phyloP scores from a whole-genome alignment of 106 monocot species.

The Acorus gramineus region DNA sequence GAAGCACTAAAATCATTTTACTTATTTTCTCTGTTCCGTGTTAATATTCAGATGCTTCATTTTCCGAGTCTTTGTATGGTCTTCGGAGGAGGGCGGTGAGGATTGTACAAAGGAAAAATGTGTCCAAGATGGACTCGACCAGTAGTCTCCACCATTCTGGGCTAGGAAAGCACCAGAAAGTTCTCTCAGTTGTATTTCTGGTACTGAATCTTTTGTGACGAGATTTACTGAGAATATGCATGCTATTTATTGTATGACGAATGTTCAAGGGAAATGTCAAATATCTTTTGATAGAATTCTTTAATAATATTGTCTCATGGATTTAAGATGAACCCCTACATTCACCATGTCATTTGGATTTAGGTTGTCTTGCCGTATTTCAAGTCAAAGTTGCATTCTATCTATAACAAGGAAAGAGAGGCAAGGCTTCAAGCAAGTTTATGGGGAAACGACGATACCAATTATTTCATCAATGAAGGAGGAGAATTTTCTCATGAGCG shows the following conservation, averaged over 20 bases:
- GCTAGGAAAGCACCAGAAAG: conserved; percentile 64
- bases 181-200: conserved; percentile 85
- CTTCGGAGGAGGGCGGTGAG: conserved; percentile 65
- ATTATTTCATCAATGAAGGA: conserved; percentile 30
- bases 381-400: conserved; percentile 73
- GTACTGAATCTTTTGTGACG: conserved; percentile 14
- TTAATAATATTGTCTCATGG: no score
- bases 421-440: conserved; percentile 91
- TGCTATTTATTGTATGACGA: no score
- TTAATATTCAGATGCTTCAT: conserved; percentile 74
- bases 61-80: conserved; percentile 92
- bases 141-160: conserved; percentile 32
- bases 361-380: conserved; percentile 90
- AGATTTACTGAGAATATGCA: no score
- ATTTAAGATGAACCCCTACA: neutral
- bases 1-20: neutral
- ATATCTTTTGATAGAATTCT: no score
- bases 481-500: conserved; percentile 28
- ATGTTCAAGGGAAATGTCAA: no score
- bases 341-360: neutral
- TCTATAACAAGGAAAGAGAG: conserved; percentile 86
- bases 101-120: conserved; percentile 18
- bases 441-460: conserved; percentile 54
- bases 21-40: neutral
- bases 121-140: conserved; percentile 31